Base-by-base conservation (phyloP, 495 filamentous ascomycete species). In the Rostrohypoxylon terebratum region DNA sequence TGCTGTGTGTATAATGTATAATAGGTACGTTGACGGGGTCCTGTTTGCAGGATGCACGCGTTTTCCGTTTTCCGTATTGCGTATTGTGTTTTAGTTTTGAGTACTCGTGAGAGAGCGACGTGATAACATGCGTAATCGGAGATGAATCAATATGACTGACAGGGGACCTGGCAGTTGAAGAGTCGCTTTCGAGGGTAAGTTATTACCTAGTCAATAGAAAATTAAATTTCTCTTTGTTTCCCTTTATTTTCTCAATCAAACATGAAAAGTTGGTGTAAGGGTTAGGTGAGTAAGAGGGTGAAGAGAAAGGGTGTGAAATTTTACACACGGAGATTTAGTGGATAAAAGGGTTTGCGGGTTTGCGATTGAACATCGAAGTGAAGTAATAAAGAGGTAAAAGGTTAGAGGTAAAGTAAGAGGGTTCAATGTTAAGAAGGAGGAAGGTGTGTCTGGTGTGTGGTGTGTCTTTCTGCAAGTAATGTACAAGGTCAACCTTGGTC, bases 91-190 rank as follows among this genome's bases (percentile, higher is more conserved):
- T 60, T 45, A 65, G 40, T 51, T 53, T 14, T 59, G 48, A 60
- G 50, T 36, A 61, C 53, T 67, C 25, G 51, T 33, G 64, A 65
- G 64, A 65, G 31, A 65, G 59, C 53, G 34, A 55, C 61, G 70
- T 73, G 55, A 73, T 53, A 62, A 54, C 58, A 42, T 66, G 71
- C 71, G 71, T 55, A 66, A 69, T 73, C 71, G 71, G 71, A 73
- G 71, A 73, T 69, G 71, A 69, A 50, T 51, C 50, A 31, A 69
- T 73, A 79, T 75, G 71, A 74, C 58, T 34, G 63, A 70, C 64
- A 64, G 42, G 65, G 66, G 62, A 0, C 13, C 28, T 14, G 38
- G 20, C 9, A 53, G 57, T 54, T 34, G 72, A 42, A 67, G 72
- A 67, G 72, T 64, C 21, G 58, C 59, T 47, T 74, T 63, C 63